phyloP scores from a whole-genome alignment of 805 yeast genomes.

The Candida ascalaphidarum region DNA sequence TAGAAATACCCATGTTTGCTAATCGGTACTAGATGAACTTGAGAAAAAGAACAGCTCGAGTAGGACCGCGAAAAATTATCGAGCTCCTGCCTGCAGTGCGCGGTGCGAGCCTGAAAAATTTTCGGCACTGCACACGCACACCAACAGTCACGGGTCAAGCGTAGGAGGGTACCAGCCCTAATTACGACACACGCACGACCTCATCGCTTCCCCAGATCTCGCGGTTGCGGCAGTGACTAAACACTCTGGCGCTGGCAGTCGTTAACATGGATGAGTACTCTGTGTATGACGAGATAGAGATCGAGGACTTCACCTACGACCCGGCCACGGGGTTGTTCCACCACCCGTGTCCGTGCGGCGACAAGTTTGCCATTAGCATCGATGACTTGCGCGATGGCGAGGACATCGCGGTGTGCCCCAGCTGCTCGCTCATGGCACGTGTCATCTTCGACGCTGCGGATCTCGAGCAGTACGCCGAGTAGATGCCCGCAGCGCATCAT shows the following conservation, averaged over 20 bases:
- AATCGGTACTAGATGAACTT: slow-evolving; percentile 10
- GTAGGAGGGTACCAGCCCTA: no score
- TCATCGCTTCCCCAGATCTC: no score
- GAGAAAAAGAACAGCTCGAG: slow-evolving; percentile 5
- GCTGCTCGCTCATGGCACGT: slow-evolving; percentile 88
- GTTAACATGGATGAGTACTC: slow-evolving; percentile 44
- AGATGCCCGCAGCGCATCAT: no score
- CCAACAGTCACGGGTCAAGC: no score
- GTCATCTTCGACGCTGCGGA: slow-evolving; percentile 76
- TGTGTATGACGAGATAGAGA: slow-evolving; percentile 89
- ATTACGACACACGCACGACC: no score
- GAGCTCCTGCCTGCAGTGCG: no score
- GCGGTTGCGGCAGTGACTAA: no score
- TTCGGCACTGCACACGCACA: no score
- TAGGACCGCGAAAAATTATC: not conserved
- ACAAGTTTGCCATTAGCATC: slow-evolving; percentile 75
- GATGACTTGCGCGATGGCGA: slow-evolving; percentile 89
- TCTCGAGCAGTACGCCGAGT: slow-evolving; percentile 30
- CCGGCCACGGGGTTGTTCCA: slow-evolving; percentile 73
- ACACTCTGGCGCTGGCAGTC: not conserved
- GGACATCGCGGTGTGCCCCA: slow-evolving; percentile 92
- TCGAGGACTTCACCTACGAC: slow-evolving; percentile 93
- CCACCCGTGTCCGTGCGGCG: slow-evolving; percentile 99
- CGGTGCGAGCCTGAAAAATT: no score
- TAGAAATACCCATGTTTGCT: slow-evolving; percentile 97